Evolutionary conservation across 768 basidiomycete species (phyloP).

Genomic region (Rhodocollybia butyracea): DNA sequence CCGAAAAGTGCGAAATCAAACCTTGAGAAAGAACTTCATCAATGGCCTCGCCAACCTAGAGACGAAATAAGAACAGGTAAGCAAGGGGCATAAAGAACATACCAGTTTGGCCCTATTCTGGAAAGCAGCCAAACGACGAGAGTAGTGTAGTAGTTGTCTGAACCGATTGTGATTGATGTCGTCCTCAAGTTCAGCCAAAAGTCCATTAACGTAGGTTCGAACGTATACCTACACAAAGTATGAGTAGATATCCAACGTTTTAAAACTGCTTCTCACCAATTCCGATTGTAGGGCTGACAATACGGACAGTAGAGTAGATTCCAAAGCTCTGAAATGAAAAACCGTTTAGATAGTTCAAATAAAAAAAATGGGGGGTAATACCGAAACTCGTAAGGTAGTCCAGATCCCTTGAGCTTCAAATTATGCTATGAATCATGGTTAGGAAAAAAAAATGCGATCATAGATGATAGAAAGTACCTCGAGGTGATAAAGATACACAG

Average conservation of each 20-base stretch:
- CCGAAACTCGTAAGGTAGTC: conserved; percentile 88
- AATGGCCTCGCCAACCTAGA: conserved; percentile 81
- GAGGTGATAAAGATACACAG: conserved; percentile 83
- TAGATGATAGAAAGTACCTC: conserved; percentile 46
- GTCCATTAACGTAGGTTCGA: conserved; percentile 82
- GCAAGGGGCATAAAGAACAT: conserved; percentile 14
- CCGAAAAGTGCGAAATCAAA: conserved; percentile 21
- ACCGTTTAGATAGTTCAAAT: conserved; percentile 13
- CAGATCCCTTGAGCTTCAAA: conserved; percentile 65
- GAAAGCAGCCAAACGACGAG: conserved; percentile 81
- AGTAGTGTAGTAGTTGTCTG: conserved; percentile 88
- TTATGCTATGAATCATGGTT: conserved; percentile 57
- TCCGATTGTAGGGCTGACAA: conserved; percentile 93
- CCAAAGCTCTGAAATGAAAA: conserved; percentile 67
- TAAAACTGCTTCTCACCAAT: conserved; percentile 51
- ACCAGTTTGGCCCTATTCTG: conserved; percentile 89
- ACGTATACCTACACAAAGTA: conserved; percentile 49
- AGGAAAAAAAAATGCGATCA: conserved; percentile 5
- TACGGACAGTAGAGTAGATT: conserved; percentile 89
- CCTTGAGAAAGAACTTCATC: conserved; percentile 93
- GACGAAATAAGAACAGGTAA: not conserved
- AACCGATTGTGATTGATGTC: conserved; percentile 95
- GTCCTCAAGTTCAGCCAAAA: conserved; percentile 91
- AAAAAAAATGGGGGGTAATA: conserved; percentile 27
- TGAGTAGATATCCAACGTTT: no score